Conservation (phyloP, 352 stramenopile genomes). For the Phytophthora foliorum region DNA sequence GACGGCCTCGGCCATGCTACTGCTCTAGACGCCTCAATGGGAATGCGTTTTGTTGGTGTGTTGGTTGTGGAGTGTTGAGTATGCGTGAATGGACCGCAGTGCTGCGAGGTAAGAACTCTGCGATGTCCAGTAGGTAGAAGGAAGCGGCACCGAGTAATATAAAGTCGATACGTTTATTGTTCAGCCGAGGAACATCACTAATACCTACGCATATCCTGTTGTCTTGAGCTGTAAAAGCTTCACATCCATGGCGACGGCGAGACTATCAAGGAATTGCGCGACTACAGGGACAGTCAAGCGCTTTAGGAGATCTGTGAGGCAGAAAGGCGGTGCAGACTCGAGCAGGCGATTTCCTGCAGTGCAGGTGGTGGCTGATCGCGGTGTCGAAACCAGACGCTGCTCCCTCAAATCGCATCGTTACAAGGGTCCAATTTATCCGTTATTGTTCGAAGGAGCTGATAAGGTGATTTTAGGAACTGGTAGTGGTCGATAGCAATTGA, state of each 20-base stretch:
- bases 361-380: conserved; percentile 12
- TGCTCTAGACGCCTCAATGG: conserved; percentile 33
- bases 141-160: conserved; percentile 28
- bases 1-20: conserved; percentile 25
- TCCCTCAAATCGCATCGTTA: too few species aligned
- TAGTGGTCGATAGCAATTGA: too few species aligned
- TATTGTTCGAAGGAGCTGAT: background rate
- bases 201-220: background rate
- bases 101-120: conserved; percentile 13
- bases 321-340: conserved; percentile 1
- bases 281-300: background rate
- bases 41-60: conserved; percentile 23
- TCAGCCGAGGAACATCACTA: background rate
- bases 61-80: conserved; percentile 20
- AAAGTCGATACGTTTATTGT: conserved; percentile 24
- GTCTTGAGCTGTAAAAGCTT: conserved; percentile 1
- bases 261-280: background rate
- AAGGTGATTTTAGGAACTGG: background rate
- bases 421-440: background rate
- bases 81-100: conserved; percentile 28
- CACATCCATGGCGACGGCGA: background rate
- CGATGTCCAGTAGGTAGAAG: conserved; percentile 7
- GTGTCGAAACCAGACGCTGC: background rate
- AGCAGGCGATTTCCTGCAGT: conserved; percentile 16
- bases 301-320: too few species aligned